Evolutionary conservation across 441 rosid genomes (phyloP).

Genomic region (Pelargonium myrrhifolium): DNA sequence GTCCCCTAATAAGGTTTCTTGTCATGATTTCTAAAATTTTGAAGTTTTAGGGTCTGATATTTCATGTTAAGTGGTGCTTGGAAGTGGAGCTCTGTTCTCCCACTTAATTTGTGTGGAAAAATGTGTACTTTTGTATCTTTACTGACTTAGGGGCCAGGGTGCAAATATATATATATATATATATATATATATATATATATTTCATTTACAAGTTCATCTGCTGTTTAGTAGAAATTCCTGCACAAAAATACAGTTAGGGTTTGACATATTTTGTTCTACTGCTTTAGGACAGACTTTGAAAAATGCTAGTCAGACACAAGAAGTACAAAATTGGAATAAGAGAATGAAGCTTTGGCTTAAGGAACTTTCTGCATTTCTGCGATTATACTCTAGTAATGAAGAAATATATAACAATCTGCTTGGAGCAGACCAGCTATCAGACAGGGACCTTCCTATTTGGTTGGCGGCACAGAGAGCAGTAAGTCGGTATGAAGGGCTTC

Average conservation of each 20-base stretch:
- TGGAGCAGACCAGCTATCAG: slow-evolving; percentile 45
- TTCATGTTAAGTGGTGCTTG: neutral
- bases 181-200: no score
- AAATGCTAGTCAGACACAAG: slow-evolving; percentile 41
- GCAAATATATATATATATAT: no score
- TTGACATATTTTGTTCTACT: slow-evolving; percentile 19
- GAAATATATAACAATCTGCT: slow-evolving; percentile 36
- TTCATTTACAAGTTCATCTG: no score
- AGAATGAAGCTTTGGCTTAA: slow-evolving; percentile 54
- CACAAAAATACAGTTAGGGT: neutral
- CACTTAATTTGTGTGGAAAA: neutral
- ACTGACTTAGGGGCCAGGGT: neutral
- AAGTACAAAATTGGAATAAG: slow-evolving; percentile 44
- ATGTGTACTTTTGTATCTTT: neutral
- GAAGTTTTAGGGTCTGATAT: neutral
- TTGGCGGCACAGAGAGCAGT: slow-evolving; percentile 92
- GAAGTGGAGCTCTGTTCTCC: neutral
- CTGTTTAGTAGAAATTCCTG: neutral
- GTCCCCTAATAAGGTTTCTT: no score
- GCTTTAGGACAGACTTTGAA: slow-evolving; percentile 43
- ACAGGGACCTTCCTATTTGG: slow-evolving; percentile 71
- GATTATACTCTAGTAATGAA: slow-evolving; percentile 39
- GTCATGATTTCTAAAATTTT: neutral
- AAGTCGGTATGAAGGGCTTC: slow-evolving; percentile 75
- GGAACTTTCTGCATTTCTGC: slow-evolving; percentile 49